Evolutionary conservation across 768 basidiomycete species (phyloP), one percentile per base, ranked within the genome.

Genomic region (Leucocoprinus leucothites): DNA sequence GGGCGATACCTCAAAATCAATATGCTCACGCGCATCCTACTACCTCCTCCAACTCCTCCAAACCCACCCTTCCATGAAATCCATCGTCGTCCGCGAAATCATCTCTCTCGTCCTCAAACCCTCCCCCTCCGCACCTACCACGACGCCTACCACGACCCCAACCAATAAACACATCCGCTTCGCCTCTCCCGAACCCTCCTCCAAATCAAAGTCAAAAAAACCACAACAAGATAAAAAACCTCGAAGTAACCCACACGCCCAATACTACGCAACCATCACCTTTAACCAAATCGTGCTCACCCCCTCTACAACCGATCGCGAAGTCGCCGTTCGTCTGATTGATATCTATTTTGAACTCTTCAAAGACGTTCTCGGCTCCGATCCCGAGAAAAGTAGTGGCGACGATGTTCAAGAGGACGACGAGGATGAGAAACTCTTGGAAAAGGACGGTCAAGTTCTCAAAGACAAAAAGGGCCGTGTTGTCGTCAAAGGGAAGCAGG

Each of bases 281-380:
- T 86, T 98, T 61, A 98, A 98, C 67, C 97, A 98, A 70, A 86
- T 95, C 56, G 83, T 93, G 38, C 76, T 98, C 25, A 73, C 77
- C 9, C 77, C 81, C 5, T 48, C 54, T 2, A 40, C 26, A 21
- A 73, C 67, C 16, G 94, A 97, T 61, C 75, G 81, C 8, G 82
- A 82, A 0, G 89, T 94, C 9, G 89, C 94, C 13, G 70, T 85
- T 44, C 79, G 83, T 57, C 76, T 98, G 57, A 85, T 98, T n/a
- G 88, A 94, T 48, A 79, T 94, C 3, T 98, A 98, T 71, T 98
- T 98, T 64, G 88, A 94, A 73, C 80, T 98, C 65, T 99, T 99
- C 76, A 79, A 86, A 63, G 92, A 92, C 62, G 73, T 97, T 9
- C 78, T 98, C 2, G 88, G 91, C 0, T 85, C 89, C 60, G 74